phyloP scores from a whole-genome alignment of 2,329 filamentous ascomycete species.

The Trematosphaeria pertusa region DNA sequence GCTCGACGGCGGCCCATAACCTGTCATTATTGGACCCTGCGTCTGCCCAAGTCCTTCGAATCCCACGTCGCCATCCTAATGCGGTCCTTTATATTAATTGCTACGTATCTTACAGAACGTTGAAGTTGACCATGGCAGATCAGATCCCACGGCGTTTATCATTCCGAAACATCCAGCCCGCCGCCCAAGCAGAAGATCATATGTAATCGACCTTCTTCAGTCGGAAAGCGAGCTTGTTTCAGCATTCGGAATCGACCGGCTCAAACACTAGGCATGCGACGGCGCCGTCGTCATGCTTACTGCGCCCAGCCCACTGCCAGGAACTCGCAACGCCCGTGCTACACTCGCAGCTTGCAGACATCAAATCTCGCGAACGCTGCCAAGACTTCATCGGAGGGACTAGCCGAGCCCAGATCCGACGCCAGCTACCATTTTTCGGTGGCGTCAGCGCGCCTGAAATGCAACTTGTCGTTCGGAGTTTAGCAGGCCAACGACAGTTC shows the following conservation, averaged over 20 bases:
- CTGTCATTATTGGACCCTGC: constrained; percentile 37
- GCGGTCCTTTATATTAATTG: constrained; percentile 13
- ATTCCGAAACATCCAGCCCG: constrained; percentile 14
- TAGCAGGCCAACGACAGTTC: not conserved
- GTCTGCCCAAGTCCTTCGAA: constrained; percentile 16
- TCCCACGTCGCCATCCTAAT: constrained; percentile 21
- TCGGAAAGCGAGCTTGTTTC: not conserved
- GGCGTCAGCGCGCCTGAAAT: constrained; percentile 12
- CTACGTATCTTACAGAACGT: constrained; percentile 22
- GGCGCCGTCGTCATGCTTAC: constrained; percentile 1
- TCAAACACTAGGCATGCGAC: not conserved
- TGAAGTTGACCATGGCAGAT: constrained; percentile 9
- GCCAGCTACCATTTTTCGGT: not conserved
- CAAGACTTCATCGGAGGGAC: constrained; percentile 22
- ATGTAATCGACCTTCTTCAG: not conserved
- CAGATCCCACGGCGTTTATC: constrained; percentile 21
- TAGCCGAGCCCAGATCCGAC: constrained; percentile 21
- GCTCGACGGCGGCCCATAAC: constrained; percentile 17
- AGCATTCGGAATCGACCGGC: not conserved
- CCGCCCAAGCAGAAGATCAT: constrained; percentile 3
- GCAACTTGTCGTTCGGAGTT: not conserved
- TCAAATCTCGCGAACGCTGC: constrained; percentile 18
- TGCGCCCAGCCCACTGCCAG: not conserved
- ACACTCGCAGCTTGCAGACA: constrained; percentile 7
- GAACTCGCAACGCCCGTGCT: constrained; percentile 9